These are phyloP conservation scores for Cantharellus anzutake DNA, from an alignment of 768 basidiomycete genomes.

Conservation along the genomic window DNA sequence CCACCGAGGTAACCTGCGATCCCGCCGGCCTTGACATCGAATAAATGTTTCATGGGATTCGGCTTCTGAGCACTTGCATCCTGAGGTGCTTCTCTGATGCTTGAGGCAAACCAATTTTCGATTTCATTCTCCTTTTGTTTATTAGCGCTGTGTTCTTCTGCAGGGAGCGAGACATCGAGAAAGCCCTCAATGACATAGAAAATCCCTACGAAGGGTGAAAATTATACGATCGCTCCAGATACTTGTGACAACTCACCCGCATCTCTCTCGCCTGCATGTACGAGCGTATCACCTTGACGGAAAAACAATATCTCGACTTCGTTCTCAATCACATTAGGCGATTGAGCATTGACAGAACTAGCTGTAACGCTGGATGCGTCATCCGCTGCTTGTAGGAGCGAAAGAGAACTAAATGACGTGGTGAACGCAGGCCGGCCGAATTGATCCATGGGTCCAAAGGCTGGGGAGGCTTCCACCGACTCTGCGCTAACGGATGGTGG, in stretches of 20 bases:
- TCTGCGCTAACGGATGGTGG: slow-evolving; percentile 28
- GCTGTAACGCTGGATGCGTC: slow-evolving; percentile 38
- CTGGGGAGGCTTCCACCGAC: slow-evolving; percentile 17
- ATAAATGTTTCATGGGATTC: slow-evolving; percentile 47
- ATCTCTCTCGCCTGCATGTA: slow-evolving; percentile 76
- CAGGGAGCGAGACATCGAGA: slow-evolving; percentile 72
- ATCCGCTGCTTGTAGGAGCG: slow-evolving; percentile 13
- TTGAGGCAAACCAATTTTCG: neutral
- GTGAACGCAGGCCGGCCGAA: slow-evolving; percentile 10
- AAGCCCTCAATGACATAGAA: slow-evolving; percentile 96
- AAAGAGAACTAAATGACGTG: slow-evolving; percentile 16
- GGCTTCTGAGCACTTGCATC: neutral
- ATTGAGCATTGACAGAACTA: slow-evolving; percentile 30
- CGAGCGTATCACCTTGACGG: slow-evolving; percentile 66
- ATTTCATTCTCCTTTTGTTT: neutral
- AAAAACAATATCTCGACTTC: slow-evolving; percentile 94
- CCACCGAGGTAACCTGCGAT: slow-evolving; percentile 91
- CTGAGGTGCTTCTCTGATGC: neutral
- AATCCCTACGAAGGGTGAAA: slow-evolving; percentile 28
- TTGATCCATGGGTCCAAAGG: slow-evolving; percentile 40
- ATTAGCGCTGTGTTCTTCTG: slow-evolving; percentile 15
- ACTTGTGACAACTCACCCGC: slow-evolving; percentile 32
- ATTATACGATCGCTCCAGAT: neutral
- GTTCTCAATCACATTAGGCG: slow-evolving; percentile 59
- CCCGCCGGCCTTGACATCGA: slow-evolving; percentile 91